phyloP scores from a whole-genome alignment of 169 alveolate species.

The Toxoplasma gondii region DNA sequence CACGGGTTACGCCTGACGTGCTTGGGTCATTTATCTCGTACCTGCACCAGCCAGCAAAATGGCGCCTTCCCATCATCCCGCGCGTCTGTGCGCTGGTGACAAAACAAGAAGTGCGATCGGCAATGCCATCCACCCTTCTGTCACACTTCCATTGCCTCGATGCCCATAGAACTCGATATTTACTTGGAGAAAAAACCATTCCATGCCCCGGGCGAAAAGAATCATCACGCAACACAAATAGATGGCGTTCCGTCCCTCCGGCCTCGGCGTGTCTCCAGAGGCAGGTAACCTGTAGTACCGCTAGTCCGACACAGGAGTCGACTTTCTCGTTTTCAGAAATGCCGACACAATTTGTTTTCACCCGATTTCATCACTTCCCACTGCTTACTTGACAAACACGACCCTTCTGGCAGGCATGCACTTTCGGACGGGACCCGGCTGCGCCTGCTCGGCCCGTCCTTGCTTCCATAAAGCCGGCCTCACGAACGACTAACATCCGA shows the following conservation, averaged over 20 bases:
- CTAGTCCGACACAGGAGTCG: background rate
- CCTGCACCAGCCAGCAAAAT: background rate
- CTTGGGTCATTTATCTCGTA: background rate
- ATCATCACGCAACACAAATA: background rate
- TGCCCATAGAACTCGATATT: background rate
- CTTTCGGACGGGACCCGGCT: background rate
- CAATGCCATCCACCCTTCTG: background rate
- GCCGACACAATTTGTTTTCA: background rate
- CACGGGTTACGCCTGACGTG: background rate
- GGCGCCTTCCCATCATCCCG: background rate
- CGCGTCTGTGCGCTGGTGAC: background rate
- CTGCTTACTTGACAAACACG: background rate
- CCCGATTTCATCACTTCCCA: background rate
- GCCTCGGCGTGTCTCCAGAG: background rate
- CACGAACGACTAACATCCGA: background rate
- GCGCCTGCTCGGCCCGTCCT: conserved; percentile 8
- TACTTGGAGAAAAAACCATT: background rate
- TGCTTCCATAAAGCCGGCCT: background rate
- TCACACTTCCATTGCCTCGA: background rate
- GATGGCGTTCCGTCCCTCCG: background rate
- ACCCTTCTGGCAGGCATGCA: background rate
- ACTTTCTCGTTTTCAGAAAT: background rate
- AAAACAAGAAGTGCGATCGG: background rate
- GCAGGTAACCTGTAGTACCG: background rate
- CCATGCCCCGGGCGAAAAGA: background rate